These are phyloP conservation scores for Claviceps africana DNA, from an alignment of 2,329 filamentous ascomycete species.

Conservation along the genomic window DNA sequence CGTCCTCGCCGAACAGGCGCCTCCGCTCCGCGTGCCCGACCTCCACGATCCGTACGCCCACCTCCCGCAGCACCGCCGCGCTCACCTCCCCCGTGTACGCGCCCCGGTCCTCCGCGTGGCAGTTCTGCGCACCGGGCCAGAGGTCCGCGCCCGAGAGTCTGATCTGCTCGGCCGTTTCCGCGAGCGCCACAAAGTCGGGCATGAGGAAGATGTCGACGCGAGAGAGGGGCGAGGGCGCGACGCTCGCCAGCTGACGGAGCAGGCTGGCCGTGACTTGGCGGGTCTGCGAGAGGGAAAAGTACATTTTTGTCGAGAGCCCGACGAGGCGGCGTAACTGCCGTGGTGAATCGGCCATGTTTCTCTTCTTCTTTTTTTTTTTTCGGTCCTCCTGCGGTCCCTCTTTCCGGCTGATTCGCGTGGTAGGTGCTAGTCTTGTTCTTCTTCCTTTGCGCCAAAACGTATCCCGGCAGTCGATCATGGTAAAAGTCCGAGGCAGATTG, in stretches of 20 bases:
- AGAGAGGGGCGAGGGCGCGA: conserved; percentile 26
- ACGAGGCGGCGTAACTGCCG: conserved; percentile 42
- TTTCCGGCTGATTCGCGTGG: not conserved
- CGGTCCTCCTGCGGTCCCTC: not conserved
- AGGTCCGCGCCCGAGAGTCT: conserved; percentile 21
- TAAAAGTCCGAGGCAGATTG: too few species aligned
- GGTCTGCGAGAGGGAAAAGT: conserved; percentile 57
- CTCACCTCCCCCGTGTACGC: conserved; percentile 70
- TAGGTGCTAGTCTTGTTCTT: not conserved
- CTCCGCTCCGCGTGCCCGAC: conserved; percentile 71
- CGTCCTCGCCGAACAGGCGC: conserved; percentile 60
- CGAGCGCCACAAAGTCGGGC: conserved; percentile 60
- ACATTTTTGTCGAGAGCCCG: conserved; percentile 67
- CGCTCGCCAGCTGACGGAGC: conserved; percentile 29
- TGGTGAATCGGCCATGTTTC: not conserved
- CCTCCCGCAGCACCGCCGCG: conserved; percentile 48
- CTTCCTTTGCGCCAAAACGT: not conserved
- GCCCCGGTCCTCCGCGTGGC: conserved; percentile 53
- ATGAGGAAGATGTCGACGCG: conserved; percentile 61
- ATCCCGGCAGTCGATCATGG: not conserved
- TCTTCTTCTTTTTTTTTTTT: not conserved
- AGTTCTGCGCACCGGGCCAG: conserved; percentile 63
- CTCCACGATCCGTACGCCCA: conserved; percentile 61
- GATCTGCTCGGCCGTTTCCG: conserved; percentile 35
- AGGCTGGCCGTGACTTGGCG: conserved; percentile 38